These are phyloP conservation scores for Talaromyces nanjingensis DNA, from an alignment of 495 filamentous ascomycete species.

Conservation along the genomic window DNA sequence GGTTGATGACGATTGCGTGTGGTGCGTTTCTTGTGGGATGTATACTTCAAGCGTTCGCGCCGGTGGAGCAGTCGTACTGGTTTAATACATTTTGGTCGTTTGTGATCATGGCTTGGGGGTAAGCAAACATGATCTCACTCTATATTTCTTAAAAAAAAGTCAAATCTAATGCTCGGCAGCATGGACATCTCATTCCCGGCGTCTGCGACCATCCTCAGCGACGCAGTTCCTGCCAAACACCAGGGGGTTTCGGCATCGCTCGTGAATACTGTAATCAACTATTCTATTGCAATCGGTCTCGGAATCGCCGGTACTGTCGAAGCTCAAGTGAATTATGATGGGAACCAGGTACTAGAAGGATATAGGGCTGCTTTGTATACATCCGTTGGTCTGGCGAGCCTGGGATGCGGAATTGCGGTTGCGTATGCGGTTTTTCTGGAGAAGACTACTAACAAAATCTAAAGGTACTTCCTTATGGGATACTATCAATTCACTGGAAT, in stretches of 20 bases:
- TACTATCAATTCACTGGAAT: neutral
- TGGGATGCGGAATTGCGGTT: conserved; percentile 4
- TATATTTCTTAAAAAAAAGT: neutral
- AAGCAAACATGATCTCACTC: neutral
- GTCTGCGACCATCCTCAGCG: conserved; percentile 33
- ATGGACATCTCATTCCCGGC: conserved; percentile 47
- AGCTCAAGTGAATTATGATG: conserved; percentile 26
- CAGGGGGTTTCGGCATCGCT: conserved; percentile 39
- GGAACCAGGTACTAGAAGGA: conserved; percentile 25
- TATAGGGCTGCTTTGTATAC: conserved; percentile 30
- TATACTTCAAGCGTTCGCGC: conserved; percentile 22
- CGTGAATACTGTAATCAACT: conserved; percentile 38
- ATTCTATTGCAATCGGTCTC: conserved; percentile 37
- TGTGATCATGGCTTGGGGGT: neutral
- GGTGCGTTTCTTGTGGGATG: conserved; percentile 30
- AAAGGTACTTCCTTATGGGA: neutral
- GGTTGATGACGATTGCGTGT: conserved; percentile 40
- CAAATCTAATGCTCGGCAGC: conserved; percentile 19
- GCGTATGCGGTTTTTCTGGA: neutral
- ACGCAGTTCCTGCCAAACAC: conserved; percentile 29
- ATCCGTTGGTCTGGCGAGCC: conserved; percentile 22
- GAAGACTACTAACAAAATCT: neutral
- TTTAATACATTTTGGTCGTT: neutral
- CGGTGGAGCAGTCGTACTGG: conserved; percentile 25
- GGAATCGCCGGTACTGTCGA: conserved; percentile 43